Base-by-base conservation (phyloP, 768 basidiomycete genomes). In the Porpolomopsis calyptriformis region DNA sequence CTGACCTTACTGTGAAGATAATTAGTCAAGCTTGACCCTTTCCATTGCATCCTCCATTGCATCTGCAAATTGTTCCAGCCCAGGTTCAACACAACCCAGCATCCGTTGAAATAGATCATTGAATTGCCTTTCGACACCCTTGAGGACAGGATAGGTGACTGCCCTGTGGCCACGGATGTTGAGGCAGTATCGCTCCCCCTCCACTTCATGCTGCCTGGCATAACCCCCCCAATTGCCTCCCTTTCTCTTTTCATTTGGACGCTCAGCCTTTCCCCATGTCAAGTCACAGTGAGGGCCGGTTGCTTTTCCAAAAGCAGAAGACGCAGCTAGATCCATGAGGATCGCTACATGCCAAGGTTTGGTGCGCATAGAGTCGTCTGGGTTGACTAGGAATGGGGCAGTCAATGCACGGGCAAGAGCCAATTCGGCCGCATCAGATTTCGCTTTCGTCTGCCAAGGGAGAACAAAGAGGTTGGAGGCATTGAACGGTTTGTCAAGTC, bases 291-390 rank as follows among this genome's bases (percentile, higher is more conserved):
- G 38, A 12, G 37, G 38, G 23, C 38, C 23, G n/a, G 12, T 40
- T 4, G n/a, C n/a, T 24, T 40, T 20, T 20, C 38, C 38, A 4
- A 40, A 40, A 3, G 38, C n/a, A 20, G 38, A 40, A 24, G 38
- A 20, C 19, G 38, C 38, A 18, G 38, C 38, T n/a, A 47, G 38
- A 29, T 47, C 46, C 46, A 47, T 47, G 24, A 47, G n/a, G 19
- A 47, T 9, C 22, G 18, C 46, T 24, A 47, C 10, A 42, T 40
- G 37, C n/a, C 16, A 19, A 11, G 39, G 38, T 41, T 47, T 47
- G 25, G 11, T 2, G 38, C 38, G 38, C 6, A 4, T 25, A 40
- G 46, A 16, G 18, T 16, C 29, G 19, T 33, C 46, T 18, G 8
- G 18, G 24, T 16, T 11, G 38, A 20, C 41, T 19, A 45, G 44